Base-by-base conservation (phyloP, 768 basidiomycete species). In the Tulasnella sp. region DNA sequence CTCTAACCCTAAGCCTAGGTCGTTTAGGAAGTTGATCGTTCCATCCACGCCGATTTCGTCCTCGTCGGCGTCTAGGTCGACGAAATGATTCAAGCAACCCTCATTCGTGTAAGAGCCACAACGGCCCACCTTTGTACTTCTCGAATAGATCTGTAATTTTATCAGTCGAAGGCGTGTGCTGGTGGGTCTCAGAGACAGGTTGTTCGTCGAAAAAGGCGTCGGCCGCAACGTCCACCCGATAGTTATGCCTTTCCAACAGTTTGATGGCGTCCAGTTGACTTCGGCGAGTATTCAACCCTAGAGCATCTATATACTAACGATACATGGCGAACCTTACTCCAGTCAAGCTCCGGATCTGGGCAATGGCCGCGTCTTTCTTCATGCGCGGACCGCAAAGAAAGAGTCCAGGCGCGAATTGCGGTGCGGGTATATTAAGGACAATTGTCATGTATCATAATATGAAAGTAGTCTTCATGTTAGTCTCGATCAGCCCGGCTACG, bases 1-100 rank as follows among this genome's bases (percentile, higher is more conserved):
- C 78, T 93, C 93, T 0, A 91, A 91, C 79, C 92, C 85, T 19
- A 93, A 89, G 0, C 81, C 83, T 0, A 93, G 84, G 79, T 92
- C 92, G 79, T 88, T 84, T 78, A 94, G 93, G 67, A 95, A 84
- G 81, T 84, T 86, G 82, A 94, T 89, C 25, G 95, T 96, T 0
- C 94, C 94, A 77, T 94, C 90, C 36, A 93, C 87, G 3, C 86
- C 85, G 78, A 94, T 94, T 74, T 64, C 58, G 11, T 89, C 87
- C 5, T 77, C 71, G 9, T 8, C 19, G 31, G 3, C 75, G 25
- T 89, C 88, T 8, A 42, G 3, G n/a, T 19, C n/a, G 40, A 39
- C n/a, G 19, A n/a, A 38, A 4, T n/a, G 37, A 17, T 64, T 49
- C 67, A 68, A 39, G 31, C 1, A 6, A 8, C 0, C 39, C 36